Evolutionary conservation across 1,139 yeast genomes (phyloP).

Genomic region (Zygosaccharomyces pseudobailii): DNA sequence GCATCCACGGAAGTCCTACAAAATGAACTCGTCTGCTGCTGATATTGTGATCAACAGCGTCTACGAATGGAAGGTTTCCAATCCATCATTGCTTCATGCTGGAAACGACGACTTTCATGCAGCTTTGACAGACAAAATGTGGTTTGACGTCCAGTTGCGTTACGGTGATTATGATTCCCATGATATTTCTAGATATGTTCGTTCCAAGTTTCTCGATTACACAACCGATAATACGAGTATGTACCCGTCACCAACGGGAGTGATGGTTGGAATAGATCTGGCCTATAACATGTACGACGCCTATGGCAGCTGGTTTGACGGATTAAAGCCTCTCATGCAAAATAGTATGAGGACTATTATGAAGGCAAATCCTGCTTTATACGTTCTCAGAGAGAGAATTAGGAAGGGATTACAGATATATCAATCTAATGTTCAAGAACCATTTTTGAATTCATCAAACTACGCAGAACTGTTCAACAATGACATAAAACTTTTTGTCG

Average conservation of each 20-base stretch:
- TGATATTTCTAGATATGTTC: conserved; percentile 87
- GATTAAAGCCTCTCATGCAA: conserved; percentile 82
- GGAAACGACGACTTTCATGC: conserved; percentile 49
- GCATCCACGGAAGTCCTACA: conserved; percentile 95
- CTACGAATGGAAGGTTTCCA: conserved; percentile 78
- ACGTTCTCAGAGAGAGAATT: conserved; percentile 87
- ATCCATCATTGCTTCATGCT: conserved; percentile 74
- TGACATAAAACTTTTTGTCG: conserved; percentile 79
- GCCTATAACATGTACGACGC: conserved; percentile 96
- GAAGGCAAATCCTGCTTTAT: conserved; percentile 92
- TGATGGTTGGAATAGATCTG: conserved; percentile 83
- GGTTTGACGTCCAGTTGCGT: conserved; percentile 93
- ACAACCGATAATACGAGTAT: conserved; percentile 80
- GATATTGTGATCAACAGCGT: conserved; percentile 76
- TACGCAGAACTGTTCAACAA: conserved; percentile 85
- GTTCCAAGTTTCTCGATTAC: conserved; percentile 90
- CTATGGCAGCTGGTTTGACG: conserved; percentile 97
- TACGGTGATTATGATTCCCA: conserved; percentile 98
- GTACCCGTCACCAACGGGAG: conserved; percentile 93
- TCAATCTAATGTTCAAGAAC: conserved; percentile 91
- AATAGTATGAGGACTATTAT: conserved; percentile 91
- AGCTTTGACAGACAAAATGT: conserved; percentile 58
- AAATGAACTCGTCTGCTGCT: conserved; percentile 94
- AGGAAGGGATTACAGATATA: conserved; percentile 90
- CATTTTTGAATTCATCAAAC: conserved; percentile 81